Evolutionary conservation across 2,329 filamentous ascomycete species (phyloP).

Genomic region (Sporothrix mexicana): DNA sequence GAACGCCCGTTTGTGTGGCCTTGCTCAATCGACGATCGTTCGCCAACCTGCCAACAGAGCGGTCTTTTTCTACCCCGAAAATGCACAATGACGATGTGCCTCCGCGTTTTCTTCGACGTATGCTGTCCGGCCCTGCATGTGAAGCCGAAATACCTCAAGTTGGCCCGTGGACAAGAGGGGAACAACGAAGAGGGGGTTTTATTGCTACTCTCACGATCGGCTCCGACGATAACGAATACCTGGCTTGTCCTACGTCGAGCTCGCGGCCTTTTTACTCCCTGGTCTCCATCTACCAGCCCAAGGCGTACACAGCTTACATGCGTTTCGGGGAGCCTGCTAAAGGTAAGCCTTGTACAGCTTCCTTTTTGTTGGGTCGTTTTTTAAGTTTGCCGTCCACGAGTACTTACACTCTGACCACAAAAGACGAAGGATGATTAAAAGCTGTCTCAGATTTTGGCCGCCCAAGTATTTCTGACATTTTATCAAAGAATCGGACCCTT

Average conservation of each 20-base stretch:
- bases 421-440: not conserved
- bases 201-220: not conserved
- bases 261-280: not conserved
- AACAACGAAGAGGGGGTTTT: not conserved
- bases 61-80: not conserved
- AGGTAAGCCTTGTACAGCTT: not conserved
- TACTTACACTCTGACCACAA: not conserved
- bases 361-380: conserved; percentile 6
- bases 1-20: not conserved
- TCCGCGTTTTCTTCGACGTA: not conserved
- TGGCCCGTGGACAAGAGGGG: not conserved
- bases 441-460: conserved; percentile 9
- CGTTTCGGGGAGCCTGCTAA: not conserved
- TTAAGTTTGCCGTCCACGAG: not conserved
- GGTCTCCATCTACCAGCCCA: not conserved
- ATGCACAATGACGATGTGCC: conserved; percentile 24
- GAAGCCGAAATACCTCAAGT: conserved; percentile 8
- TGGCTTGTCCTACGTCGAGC: not conserved
- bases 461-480: not conserved
- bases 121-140: not conserved
- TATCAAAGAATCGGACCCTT: not conserved
- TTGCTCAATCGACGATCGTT: not conserved
- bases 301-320: conserved; percentile 6
- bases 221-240: too few relatives aligned
- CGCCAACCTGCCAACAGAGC: conserved; percentile 7